phyloP scores from a whole-genome alignment of 2,329 filamentous ascomycete genomes.

The Aspergillus transmontanensis region DNA sequence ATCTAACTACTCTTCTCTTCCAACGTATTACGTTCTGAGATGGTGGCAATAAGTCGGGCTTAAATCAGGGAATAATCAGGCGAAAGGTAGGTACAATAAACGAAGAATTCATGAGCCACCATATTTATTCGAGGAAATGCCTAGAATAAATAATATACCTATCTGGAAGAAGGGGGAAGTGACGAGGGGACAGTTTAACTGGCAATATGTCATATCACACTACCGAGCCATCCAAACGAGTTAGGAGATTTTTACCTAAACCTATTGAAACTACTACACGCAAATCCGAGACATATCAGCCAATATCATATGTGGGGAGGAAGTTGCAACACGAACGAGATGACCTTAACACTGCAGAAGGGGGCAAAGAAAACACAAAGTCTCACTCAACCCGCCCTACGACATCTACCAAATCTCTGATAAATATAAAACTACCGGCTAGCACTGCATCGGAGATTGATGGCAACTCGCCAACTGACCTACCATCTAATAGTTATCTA shows the following conservation, averaged over 20 bases:
- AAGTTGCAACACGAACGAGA: background rate
- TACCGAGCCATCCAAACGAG: slow-evolving; percentile 6
- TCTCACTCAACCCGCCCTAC: background rate
- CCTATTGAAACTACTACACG: slow-evolving; percentile 48
- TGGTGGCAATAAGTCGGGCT: background rate
- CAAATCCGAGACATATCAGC: slow-evolving; percentile 35
- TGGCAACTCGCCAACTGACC: background rate
- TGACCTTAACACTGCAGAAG: background rate
- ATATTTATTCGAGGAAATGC: background rate
- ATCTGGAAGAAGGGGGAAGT: background rate
- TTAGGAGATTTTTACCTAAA: slow-evolving; percentile 41
- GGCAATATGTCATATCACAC: slow-evolving; percentile 11
- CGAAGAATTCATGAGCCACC: background rate
- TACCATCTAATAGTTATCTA: background rate
- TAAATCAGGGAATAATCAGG: background rate
- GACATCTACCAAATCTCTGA: background rate
- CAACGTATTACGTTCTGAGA: background rate
- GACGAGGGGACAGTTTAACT: background rate
- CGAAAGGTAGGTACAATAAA: slow-evolving; percentile 1
- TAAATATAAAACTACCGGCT: background rate
- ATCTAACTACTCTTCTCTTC: background rate
- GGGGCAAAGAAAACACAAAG: background rate
- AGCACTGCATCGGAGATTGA: background rate
- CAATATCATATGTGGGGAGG: background rate
- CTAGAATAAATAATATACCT: background rate